Percentiles rank a stretch among this genome's conserved stretches.
Evolutionary conservation across 495 filamentous ascomycete genomes (phyloP).

Genomic region (Penicillium herquei): DNA sequence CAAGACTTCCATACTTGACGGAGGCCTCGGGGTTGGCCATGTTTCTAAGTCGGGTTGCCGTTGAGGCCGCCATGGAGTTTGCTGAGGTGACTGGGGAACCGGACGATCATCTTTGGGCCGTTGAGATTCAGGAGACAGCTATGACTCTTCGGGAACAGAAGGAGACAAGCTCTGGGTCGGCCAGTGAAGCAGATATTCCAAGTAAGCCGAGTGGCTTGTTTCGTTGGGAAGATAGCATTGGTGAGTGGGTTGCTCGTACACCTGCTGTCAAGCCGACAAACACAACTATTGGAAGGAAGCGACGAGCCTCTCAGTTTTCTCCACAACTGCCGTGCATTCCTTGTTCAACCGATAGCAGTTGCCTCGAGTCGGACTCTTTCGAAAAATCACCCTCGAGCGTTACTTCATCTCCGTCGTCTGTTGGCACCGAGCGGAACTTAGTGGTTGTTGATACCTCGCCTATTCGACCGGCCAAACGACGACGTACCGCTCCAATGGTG

Average conservation of each 20-base stretch:
- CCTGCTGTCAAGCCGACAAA: constrained; percentile 30
- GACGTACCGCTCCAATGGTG: constrained; percentile 16
- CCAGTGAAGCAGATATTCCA: constrained; percentile 15
- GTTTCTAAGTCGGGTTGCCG: constrained; percentile 40
- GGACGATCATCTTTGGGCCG: constrained; percentile 49
- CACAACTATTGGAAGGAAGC: constrained; percentile 5
- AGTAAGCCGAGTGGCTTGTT: constrained; percentile 30
- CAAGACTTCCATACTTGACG: constrained; percentile 25
- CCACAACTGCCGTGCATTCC: constrained; percentile 6
- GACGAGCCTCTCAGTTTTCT: constrained; percentile 1
- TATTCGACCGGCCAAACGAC: constrained; percentile 27
- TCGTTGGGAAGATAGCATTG: constrained; percentile 56
- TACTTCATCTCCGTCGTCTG: constrained; percentile 33
- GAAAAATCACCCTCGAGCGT: constrained; percentile 24
- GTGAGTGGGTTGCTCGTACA: constrained; percentile 52
- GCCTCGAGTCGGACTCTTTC: constrained; percentile 17
- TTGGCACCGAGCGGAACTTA: constrained; percentile 20
- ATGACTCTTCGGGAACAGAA: constrained; percentile 18
- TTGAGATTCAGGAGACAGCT: constrained; percentile 42
- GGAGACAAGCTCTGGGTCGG: constrained; percentile 8
- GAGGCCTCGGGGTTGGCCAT: constrained; percentile 22
- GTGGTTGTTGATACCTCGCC: constrained; percentile 14
- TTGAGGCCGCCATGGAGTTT: constrained; percentile 48
- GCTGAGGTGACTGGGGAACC: constrained; percentile 46
- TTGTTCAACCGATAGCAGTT: constrained; percentile 28